Evolutionary conservation across 495 filamentous ascomycete genomes (phyloP), one percentile per base, ranked within the genome.

Genomic region (Aspergillus mulundensis): DNA sequence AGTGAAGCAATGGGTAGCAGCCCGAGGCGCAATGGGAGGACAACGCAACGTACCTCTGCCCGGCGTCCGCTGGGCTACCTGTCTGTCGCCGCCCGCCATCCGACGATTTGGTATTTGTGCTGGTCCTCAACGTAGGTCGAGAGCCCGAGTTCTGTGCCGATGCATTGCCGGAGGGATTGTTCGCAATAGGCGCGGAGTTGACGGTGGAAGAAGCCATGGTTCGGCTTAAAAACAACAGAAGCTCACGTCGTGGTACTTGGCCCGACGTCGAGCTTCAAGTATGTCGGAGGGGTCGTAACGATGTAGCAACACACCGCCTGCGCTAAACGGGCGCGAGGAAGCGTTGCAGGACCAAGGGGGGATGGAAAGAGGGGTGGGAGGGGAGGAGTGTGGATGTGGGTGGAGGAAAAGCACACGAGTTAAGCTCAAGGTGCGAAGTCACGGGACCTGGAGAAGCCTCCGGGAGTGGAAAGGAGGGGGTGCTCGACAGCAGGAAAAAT

Each of bases 11-110:
- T 23, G 34, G 40, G 21, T 48, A 42, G 48, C 46, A 49, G 51
- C 53, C 54, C 25, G 32, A 32, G 54, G 54, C 40, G 36, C 19
- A 43, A 55, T 45, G 50, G 41, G 47, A 54, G 51, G 41, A 57
- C 55, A 60, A 53, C 49, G 58, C 47, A 60, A 70, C 74, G 55
- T 76, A 85, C 84, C 77, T 79, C 60, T 80, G 77, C 58, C 61
- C 69, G 54, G 73, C 75, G 59, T 85, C 84, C 41, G 75, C 70
- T 41, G 81, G 79, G 66, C 76, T 83, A 47, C 72, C 77, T 54
- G 77, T 73, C 66, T 84, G 81, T 65, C 82, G 81, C 61, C 83
- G 78, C 63, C 68, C 68, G 47, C 69, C 72, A 50, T 85, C 82
- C 40, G 72, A 63, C 59, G 71, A 72, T 65, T 81, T 84, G 34